These are phyloP conservation scores for Raffaelea arxii DNA, from an alignment of 2,329 filamentous ascomycete genomes.

Conservation along the genomic window DNA sequence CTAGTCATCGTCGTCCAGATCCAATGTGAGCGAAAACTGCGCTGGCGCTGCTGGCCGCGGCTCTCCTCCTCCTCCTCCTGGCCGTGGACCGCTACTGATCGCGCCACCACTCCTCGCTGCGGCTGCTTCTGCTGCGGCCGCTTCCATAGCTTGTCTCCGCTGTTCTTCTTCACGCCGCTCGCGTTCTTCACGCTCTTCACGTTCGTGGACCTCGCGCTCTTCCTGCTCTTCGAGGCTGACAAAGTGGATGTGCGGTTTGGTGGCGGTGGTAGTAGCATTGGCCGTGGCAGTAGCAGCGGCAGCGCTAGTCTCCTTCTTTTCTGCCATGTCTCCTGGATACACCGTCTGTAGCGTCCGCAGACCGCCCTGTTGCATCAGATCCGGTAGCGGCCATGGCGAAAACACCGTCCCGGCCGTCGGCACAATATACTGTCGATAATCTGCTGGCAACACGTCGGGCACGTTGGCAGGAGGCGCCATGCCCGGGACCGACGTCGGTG, in stretches of 20 bases:
- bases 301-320: neutral
- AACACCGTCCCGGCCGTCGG: slow-evolving; percentile 51
- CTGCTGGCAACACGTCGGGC: slow-evolving; percentile 35
- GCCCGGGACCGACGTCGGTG: slow-evolving; percentile 23
- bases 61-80: no score
- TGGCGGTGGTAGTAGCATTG: slow-evolving; percentile 50
- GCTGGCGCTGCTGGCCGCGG: slow-evolving; percentile 5
- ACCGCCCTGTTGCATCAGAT: slow-evolving; percentile 58
- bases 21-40: slow-evolving; percentile 12
- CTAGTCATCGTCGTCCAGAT: slow-evolving; percentile 12
- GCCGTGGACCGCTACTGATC: neutral
- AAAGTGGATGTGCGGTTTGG: slow-evolving; percentile 34
- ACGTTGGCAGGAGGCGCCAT: slow-evolving; percentile 9
- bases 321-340: slow-evolving; percentile 1
- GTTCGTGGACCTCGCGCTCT: slow-evolving; percentile 35
- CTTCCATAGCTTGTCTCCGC: slow-evolving; percentile 31
- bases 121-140: slow-evolving; percentile 28
- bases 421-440: slow-evolving; percentile 41
- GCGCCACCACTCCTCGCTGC: slow-evolving; percentile 6
- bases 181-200: slow-evolving; percentile 27
- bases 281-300: neutral
- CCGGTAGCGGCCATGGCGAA: slow-evolving; percentile 66
- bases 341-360: slow-evolving; percentile 56
- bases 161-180: slow-evolving; percentile 37
- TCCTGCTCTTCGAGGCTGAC: slow-evolving; percentile 37